These are phyloP conservation scores for Pulicaria dysenterica DNA, from an alignment of 129 eudicot species.

Conservation along the genomic window DNA sequence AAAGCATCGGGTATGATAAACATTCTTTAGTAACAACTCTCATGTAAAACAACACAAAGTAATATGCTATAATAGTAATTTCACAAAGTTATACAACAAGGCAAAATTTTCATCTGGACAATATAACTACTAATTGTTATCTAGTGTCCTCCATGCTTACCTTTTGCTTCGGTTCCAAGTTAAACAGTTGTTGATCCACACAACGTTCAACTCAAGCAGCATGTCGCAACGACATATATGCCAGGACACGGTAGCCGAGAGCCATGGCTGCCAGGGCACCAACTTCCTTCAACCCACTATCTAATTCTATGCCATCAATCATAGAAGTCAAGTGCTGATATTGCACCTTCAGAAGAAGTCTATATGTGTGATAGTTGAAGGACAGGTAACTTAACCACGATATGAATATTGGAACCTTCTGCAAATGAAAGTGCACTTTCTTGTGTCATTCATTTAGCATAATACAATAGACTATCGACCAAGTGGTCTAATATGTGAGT, in stretches of 20 bases:
- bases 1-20: background rate
- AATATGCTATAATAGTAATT: background rate
- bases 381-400: slow-evolving; percentile 89
- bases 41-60: background rate
- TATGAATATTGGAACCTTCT: slow-evolving; percentile 85
- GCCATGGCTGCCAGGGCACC: slow-evolving; percentile 69
- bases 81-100: background rate
- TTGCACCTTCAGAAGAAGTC: slow-evolving; percentile 84
- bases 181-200: slow-evolving; percentile 20
- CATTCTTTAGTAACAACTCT: background rate
- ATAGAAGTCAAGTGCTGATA: slow-evolving; percentile 53
- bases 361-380: slow-evolving; percentile 91
- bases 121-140: background rate
- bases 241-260: slow-evolving; percentile 72
- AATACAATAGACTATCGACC: no score
- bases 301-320: slow-evolving; percentile 54
- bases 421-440: slow-evolving; percentile 23
- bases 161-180: background rate
- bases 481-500: background rate
- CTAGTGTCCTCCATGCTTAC: slow-evolving; percentile 16
- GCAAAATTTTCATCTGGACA: background rate
- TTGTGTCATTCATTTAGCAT: background rate
- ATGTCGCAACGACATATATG: slow-evolving; percentile 66
- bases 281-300: slow-evolving; percentile 65
- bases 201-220: slow-evolving; percentile 41